These are phyloP conservation scores for Thyridium curvatum DNA, from an alignment of 2,329 filamentous ascomycete species.

Conservation along the genomic window DNA sequence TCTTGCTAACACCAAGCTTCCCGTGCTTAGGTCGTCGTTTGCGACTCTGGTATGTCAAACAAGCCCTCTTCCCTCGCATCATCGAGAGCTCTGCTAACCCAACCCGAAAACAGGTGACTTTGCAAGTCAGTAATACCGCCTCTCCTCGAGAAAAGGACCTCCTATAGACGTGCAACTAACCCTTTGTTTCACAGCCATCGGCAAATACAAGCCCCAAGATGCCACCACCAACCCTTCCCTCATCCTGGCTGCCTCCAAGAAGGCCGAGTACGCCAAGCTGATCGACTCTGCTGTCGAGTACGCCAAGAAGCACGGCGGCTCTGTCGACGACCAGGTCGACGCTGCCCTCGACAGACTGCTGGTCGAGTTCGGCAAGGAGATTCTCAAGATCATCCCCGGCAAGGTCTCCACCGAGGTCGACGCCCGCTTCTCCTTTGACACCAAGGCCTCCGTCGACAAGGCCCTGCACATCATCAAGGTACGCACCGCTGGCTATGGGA, in stretches of 20 bases:
- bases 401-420: slow-evolving; percentile 99
- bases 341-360: slow-evolving; percentile 86
- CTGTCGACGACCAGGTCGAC: slow-evolving; percentile 78
- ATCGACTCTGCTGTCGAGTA: slow-evolving; percentile 81
- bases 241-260: slow-evolving; percentile 97
- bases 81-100: slow-evolving; percentile 19
- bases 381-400: slow-evolving; percentile 92
- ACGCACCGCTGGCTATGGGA: slow-evolving; percentile 25
- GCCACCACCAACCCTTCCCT: slow-evolving; percentile 99
- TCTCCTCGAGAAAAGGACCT: slow-evolving; percentile 1
- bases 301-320: slow-evolving; percentile 69
- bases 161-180: slow-evolving; percentile 1
- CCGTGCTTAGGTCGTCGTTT: slow-evolving; percentile 72
- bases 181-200: slow-evolving; percentile 67
- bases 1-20: slow-evolving; percentile 13
- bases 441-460: slow-evolving; percentile 86
- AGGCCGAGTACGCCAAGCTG: slow-evolving; percentile 88
- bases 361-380: slow-evolving; percentile 97
- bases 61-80: slow-evolving; percentile 9
- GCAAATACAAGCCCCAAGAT: slow-evolving; percentile 99
- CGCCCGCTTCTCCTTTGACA: slow-evolving; percentile 92
- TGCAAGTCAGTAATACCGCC: slow-evolving; percentile 54
- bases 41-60: slow-evolving; percentile 75
- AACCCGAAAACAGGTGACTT: slow-evolving; percentile 56
- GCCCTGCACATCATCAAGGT: slow-evolving; percentile 95